Evolutionary conservation across 768 basidiomycete genomes (phyloP), one percentile per base, ranked within the genome.

Genomic region (Tylopilus cervinicoccineus): DNA sequence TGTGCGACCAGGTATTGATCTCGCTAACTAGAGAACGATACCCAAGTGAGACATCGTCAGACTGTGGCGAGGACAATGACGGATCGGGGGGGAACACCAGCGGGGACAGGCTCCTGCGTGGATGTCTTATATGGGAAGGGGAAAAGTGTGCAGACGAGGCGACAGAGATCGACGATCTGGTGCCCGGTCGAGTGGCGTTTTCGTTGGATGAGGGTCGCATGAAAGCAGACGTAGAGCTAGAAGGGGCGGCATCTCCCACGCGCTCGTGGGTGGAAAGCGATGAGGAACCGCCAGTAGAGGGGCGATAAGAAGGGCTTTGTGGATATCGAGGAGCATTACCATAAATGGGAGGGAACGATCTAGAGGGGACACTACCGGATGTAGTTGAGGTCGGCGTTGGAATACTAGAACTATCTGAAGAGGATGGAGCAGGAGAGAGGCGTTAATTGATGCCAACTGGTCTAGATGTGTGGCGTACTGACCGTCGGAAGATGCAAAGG

Each of bases 101-200:
- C 4, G 64, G 64, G 14, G 64, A 66, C 31, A 66, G 24, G 51
- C 52, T 66, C 43, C 53, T 53, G 47, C 57, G 61, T 34, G 42
- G 22, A 41, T 44, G 58, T 51, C 54, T 47, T 32, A 33, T 36
- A 19, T 53, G 53, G 16, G 59, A 51, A 23, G 48, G 14, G 1
- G 53, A 39, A n/a, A 39, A 24, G 17, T 39, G 10, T 17, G 47
- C 36, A 12, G 53, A 48, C 2, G 53, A 23, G 11, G 52, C 55
- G 14, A 58, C 24, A 28, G 54, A 28, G 31, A 46, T 13, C 2
- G 54, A 52, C 2, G 61, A 53, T 48, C 57, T 50, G 27, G 42
- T 5, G 34, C 8, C 40, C 6, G 29, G 16, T 29, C 52, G 59
- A 26, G 55, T 19, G 31, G 43, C 12, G 29, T 41, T 53, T 40